A percentile compares a stretch with the other conserved stretches of the same genome.
phyloP scores from a whole-genome alignment of 176 grass and related monocot genomes.

The Ananas comosus region DNA sequence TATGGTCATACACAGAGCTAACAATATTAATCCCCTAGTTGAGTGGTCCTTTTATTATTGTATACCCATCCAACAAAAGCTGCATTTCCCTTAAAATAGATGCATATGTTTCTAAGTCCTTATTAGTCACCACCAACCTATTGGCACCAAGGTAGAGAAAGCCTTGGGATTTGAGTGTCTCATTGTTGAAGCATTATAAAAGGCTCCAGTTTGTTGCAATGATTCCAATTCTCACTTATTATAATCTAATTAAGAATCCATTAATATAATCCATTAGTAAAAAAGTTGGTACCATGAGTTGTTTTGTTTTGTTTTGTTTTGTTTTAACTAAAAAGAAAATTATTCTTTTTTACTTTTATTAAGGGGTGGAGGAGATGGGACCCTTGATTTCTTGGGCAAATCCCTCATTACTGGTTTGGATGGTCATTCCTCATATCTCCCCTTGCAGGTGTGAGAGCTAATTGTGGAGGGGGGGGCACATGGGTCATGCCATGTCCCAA shows the following conservation, averaged over 20 bases:
- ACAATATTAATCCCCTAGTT: no score
- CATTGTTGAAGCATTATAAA: slow-evolving; percentile 1
- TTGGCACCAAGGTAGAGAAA: not conserved
- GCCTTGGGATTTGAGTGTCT: not conserved
- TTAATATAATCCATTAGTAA: not conserved
- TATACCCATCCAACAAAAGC: not conserved
- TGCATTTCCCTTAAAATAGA: not conserved
- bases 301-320: no score
- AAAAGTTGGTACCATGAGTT: not conserved
- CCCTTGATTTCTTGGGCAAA: no score
- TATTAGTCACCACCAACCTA: no score
- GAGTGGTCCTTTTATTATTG: no score
- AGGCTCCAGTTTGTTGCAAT: not conserved
- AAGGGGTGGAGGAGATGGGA: no score
- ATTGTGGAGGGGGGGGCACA: not conserved
- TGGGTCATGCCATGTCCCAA: not conserved
- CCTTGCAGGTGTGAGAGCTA: not conserved
- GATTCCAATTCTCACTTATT: not conserved
- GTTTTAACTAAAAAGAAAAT: no score
- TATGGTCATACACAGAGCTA: no score
- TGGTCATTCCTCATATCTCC: not conserved
- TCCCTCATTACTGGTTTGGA: not conserved
- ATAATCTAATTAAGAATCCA: not conserved
- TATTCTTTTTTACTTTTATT: no score
- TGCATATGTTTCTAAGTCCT: not conserved